phyloP scores from a whole-genome alignment of 208 protist genomes.

The Lotmaria passim region DNA sequence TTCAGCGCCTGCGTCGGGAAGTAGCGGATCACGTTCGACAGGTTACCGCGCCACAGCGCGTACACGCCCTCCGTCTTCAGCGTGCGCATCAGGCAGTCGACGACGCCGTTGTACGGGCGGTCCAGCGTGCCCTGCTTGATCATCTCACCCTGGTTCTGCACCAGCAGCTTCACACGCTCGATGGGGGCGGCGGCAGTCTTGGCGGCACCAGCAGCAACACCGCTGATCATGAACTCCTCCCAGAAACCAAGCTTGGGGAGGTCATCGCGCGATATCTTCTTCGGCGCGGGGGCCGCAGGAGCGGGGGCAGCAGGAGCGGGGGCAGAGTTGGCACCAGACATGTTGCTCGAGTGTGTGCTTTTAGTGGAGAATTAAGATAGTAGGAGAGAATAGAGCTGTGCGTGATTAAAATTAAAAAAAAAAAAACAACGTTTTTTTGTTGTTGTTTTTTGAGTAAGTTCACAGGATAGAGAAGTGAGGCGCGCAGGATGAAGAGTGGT shows the following conservation, averaged over 20 bases:
- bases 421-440: neutral
- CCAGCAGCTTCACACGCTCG: constrained; percentile 96
- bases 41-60: constrained; percentile 97
- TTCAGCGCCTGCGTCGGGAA: constrained; percentile 98
- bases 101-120: constrained; percentile 94
- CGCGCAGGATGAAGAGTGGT: too few species aligned
- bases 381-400: constrained; percentile 6
- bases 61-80: constrained; percentile 92
- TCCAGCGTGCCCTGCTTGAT: constrained; percentile 78
- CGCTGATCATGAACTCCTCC: constrained; percentile 87
- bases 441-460: neutral
- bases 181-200: constrained; percentile 96
- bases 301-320: constrained; percentile 24
- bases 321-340: constrained; percentile 34
- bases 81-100: constrained; percentile 95
- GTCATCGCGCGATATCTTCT: constrained; percentile 37
- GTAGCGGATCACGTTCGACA: constrained; percentile 97
- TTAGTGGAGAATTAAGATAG: neutral
- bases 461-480: too few species aligned
- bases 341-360: constrained; percentile 6
- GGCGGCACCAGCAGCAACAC: constrained; percentile 76
- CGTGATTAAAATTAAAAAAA: neutral
- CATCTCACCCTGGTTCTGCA: constrained; percentile 94
- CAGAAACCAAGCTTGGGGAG: constrained; percentile 63
- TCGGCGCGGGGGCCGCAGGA: constrained; percentile 14